phyloP scores from a whole-genome alignment of 805 yeast genomes.

The Wickerhamiella azymoides region DNA sequence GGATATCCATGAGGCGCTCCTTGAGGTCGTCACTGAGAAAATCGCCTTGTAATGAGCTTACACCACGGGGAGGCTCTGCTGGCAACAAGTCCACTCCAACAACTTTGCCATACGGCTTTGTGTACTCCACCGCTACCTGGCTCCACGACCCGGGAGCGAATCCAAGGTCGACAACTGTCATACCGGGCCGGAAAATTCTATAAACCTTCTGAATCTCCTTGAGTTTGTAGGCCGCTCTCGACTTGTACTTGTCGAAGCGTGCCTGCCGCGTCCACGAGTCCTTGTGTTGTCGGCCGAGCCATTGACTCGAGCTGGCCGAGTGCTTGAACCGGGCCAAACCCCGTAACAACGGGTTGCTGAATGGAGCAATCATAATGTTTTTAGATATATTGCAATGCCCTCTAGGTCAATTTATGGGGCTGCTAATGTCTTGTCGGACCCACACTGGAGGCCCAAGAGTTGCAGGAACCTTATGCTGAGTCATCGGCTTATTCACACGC shows the following conservation, averaged over 20 bases:
- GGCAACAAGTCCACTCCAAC: constrained; percentile 76
- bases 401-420: too few relatives aligned
- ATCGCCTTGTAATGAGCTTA: constrained; percentile 72
- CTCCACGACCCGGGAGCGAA: constrained; percentile 95
- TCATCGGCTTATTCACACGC: background rate
- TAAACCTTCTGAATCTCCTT: constrained; percentile 57
- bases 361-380: too few relatives aligned
- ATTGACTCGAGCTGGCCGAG: constrained; percentile 41
- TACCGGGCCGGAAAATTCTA: constrained; percentile 40
- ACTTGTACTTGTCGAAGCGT: constrained; percentile 43
- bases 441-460: too few relatives aligned
- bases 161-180: constrained; percentile 66
- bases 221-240: constrained; percentile 86
- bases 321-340: background rate
- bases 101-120: constrained; percentile 39
- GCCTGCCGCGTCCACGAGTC: constrained; percentile 63
- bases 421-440: too few relatives aligned
- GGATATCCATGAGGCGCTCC: constrained; percentile 22
- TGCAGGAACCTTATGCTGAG: too few relatives aligned
- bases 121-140: constrained; percentile 55
- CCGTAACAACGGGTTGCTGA: background rate
- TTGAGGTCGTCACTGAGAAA: constrained; percentile 40
- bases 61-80: constrained; percentile 68
- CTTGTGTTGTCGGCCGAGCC: constrained; percentile 57
- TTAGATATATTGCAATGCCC: too few relatives aligned